Evolutionary conservation across 129 eudicot genomes (phyloP), one percentile per base, ranked within the genome.

Genomic region (Helianthus annuus): DNA sequence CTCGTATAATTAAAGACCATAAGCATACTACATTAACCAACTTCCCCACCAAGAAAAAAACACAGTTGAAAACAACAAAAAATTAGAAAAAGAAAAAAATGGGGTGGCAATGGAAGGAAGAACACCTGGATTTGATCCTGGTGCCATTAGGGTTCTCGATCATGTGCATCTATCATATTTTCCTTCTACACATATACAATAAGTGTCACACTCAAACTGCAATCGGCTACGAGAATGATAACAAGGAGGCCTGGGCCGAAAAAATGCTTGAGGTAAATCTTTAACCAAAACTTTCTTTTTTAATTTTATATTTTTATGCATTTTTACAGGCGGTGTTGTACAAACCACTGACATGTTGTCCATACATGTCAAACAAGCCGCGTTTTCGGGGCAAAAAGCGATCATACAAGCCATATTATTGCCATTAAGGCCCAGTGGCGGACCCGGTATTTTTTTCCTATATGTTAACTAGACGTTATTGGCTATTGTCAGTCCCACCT

Each of bases 161-260:
- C 77, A 75, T 92, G 91, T 75, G 83, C 56, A 76, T 71, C 39
- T 92, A 92, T 69, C 96, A 92, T 74, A 82, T 89, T 54, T 76
- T 83, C 57, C 89, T 89, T 65, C 88, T 92, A 63, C 79, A 83
- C 75, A 77, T 81, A 76, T 87, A 78, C 85, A 74, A 79, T 45
- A 82, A 60, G 14, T 11, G 44, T 15, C 89, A 86, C 9, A 16
- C 79, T 13, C 49, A 79, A 17, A 92, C 95, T 0, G 76, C 84
- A 14, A 54, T 87, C 42, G 96, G 96, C 71, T 85, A 67, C 40
- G 95, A 92, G 46, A 85, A 92, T 36, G 77, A 92, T 45, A 74
- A 81, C 85, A 83, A 80, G 57, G 76, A 72, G 63, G 87, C 81
- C 5, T 89, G 98, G 98, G 91, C 89, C 27, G 22, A 80, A 83